Conservation (phyloP, 2,329 filamentous ascomycete species). For the Dendrostoma leiphaemia region DNA sequence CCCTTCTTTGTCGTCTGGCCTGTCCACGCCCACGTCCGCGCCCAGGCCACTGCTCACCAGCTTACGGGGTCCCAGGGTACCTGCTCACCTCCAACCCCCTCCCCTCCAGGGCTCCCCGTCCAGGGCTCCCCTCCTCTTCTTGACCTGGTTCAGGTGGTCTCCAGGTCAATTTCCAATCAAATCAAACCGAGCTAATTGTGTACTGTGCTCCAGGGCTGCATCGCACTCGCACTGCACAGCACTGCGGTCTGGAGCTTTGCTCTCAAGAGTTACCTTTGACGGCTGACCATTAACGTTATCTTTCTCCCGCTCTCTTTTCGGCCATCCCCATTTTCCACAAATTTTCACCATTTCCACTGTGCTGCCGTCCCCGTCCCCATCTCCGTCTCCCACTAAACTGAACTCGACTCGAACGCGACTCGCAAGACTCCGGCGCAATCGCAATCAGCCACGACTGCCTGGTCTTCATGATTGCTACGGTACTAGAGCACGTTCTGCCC, state of each 20-base stretch:
- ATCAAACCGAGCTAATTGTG: background rate
- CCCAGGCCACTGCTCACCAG: too few relatives aligned
- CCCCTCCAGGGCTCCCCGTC: background rate
- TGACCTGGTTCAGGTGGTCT: background rate
- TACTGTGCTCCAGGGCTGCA: too few relatives aligned
- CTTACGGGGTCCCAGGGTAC: too few relatives aligned
- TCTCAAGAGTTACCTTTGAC: background rate
- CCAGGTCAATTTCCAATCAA: constrained; percentile 8
- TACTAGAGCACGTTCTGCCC: background rate
- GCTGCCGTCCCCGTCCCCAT: background rate
- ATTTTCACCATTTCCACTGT: background rate
- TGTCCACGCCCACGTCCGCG: too few relatives aligned
- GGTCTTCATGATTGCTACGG: background rate
- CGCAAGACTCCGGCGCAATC: too few relatives aligned
- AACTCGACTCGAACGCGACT: background rate
- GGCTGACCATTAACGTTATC: background rate
- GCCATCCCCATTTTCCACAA: background rate
- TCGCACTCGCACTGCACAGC: background rate
- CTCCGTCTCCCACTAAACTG: background rate
- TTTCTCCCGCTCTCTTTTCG: too few relatives aligned
- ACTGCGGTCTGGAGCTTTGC: background rate
- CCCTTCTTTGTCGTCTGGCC: background rate
- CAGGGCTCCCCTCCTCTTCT: background rate
- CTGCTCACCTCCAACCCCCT: too few relatives aligned
- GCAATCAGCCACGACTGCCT: background rate